Evolutionary conservation across 345 rosid genomes (phyloP).

Genomic region (Boechera stricta): DNA sequence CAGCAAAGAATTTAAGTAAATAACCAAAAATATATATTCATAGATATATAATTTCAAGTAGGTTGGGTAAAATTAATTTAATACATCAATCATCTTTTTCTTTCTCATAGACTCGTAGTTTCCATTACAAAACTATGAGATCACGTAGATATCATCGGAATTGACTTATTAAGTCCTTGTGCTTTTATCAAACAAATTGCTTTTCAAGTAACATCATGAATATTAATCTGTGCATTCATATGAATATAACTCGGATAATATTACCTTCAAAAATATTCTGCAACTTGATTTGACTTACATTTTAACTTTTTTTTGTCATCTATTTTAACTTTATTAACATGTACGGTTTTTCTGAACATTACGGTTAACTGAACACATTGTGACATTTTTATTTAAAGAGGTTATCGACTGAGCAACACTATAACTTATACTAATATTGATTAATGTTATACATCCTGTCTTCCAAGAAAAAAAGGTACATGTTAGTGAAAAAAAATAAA

Average conservation of each 20-base stretch:
- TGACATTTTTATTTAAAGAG: neutral
- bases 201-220: neutral
- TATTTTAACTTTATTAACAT: conserved; percentile 1
- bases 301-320: neutral
- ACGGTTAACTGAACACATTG: neutral
- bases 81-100: too few relatives aligned
- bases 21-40: too few relatives aligned
- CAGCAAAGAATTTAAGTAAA: too few relatives aligned
- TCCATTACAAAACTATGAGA: neutral
- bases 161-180: neutral
- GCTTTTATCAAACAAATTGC: neutral
- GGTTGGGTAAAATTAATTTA: too few relatives aligned
- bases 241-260: conserved; percentile 1
- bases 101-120: neutral
- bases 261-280: neutral
- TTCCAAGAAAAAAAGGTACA: too few relatives aligned
- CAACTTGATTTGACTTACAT: conserved; percentile 5
- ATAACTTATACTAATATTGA: neutral
- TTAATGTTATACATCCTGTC: neutral
- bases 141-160: too few relatives aligned
- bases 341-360: neutral
- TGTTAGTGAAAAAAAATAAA: neutral
- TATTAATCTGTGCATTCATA: neutral
- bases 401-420: neutral
- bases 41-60: too few relatives aligned